These are phyloP conservation scores for Arachis monticola DNA, from an alignment of 331 rosid species.

Conservation along the genomic window DNA sequence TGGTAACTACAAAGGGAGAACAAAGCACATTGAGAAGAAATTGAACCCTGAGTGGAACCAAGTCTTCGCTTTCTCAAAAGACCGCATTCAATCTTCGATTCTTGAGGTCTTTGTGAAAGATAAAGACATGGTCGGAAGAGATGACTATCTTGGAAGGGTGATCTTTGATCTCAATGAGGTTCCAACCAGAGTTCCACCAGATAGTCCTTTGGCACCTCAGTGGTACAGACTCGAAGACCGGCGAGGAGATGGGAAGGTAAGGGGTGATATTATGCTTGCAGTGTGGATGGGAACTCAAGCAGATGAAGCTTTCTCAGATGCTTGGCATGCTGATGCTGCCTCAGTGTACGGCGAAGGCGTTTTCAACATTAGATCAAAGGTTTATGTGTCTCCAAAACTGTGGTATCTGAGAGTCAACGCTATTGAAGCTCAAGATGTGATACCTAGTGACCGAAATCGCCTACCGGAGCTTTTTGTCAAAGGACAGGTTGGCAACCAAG, in stretches of 20 bases:
- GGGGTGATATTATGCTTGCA: conserved; percentile 90
- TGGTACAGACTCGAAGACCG: conserved; percentile 84
- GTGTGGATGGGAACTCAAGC: conserved; percentile 99
- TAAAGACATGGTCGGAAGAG: conserved; percentile 84
- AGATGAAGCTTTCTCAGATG: conserved; percentile 89
- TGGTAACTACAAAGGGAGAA: conserved; percentile 90
- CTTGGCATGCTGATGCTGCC: conserved; percentile 94
- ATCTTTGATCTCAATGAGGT: conserved; percentile 81
- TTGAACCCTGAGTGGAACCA: conserved; percentile 90
- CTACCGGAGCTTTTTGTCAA: conserved; percentile 72
- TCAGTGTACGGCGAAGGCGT: conserved; percentile 82
- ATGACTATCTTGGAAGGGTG: conserved; percentile 79
- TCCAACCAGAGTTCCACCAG: conserved; percentile 91
- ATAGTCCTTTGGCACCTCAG: conserved; percentile 90
- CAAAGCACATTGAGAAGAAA: conserved; percentile 74
- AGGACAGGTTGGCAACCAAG: conserved; percentile 85
- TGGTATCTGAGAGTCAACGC: conserved; percentile 87
- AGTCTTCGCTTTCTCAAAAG: conserved; percentile 90
- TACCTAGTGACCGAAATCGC: conserved; percentile 67
- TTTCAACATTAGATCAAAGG: conserved; percentile 82
- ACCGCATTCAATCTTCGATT: conserved; percentile 72
- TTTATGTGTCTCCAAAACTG: conserved; percentile 87
- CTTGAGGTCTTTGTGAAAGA: conserved; percentile 88
- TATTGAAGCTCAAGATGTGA: conserved; percentile 91
- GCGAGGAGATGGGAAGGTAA: conserved; percentile 67